Conservation (phyloP, 2,329 filamentous ascomycete species). For the Orbilia brochopaga region DNA sequence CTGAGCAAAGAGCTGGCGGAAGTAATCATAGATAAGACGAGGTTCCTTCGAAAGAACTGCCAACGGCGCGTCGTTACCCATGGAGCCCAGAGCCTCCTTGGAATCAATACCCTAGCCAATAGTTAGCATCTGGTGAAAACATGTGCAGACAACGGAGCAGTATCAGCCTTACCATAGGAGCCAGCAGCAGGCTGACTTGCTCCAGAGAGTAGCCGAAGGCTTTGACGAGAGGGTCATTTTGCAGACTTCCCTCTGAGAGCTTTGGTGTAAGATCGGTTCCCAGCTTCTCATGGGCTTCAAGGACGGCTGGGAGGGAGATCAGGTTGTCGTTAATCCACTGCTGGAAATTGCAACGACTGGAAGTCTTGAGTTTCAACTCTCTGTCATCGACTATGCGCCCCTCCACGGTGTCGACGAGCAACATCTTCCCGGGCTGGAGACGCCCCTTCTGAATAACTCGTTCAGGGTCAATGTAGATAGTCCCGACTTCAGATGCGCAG, state of each 20-base stretch:
- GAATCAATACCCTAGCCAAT: constrained; percentile 74
- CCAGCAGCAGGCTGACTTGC: constrained; percentile 88
- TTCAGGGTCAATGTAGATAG: constrained; percentile 89
- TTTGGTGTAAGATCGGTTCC: constrained; percentile 69
- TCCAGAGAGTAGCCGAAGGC: constrained; percentile 95
- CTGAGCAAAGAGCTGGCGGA: constrained; percentile 95
- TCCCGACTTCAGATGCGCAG: constrained; percentile 94
- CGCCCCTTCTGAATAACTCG: constrained; percentile 89
- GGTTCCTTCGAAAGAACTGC: constrained; percentile 90
- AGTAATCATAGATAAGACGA: constrained; percentile 91
- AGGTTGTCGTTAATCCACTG: constrained; percentile 86
- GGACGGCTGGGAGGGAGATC: constrained; percentile 77
- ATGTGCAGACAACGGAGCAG: constrained; percentile 12
- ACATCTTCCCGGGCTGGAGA: constrained; percentile 92
- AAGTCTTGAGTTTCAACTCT: constrained; percentile 86
- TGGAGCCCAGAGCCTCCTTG: constrained; percentile 94
- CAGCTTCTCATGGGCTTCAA: constrained; percentile 66
- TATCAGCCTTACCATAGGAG: constrained; percentile 70
- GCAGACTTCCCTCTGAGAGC: constrained; percentile 72
- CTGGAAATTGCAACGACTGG: constrained; percentile 85
- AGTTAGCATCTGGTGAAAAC: constrained; percentile 16
- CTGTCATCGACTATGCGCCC: constrained; percentile 93
- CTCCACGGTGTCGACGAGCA: constrained; percentile 87
- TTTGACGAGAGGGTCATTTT: constrained; percentile 81
- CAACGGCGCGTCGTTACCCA: constrained; percentile 95